Conservation (phyloP, 1,284 basidiomycete genomes). For the Omphalotus olearius region DNA sequence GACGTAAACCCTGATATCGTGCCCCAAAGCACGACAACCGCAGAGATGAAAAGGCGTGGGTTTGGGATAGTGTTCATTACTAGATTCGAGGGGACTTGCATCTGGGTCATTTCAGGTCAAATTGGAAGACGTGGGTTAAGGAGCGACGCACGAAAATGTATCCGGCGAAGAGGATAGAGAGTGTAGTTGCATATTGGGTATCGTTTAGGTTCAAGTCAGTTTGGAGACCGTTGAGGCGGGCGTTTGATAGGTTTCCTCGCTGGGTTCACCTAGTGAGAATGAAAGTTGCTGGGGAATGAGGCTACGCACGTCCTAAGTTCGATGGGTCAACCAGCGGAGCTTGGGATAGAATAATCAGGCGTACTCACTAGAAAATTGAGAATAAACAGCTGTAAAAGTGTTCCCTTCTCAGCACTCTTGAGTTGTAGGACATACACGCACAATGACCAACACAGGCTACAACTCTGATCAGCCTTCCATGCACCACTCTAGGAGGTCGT, state of each 20-base stretch:
- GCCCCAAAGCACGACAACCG: constrained; percentile 15
- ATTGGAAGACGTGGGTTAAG: no score
- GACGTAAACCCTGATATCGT: constrained; percentile 16
- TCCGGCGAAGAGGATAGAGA: constrained; percentile 19
- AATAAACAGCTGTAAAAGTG: constrained; percentile 15
- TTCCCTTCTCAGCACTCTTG: neutral
- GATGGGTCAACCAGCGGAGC: no score
- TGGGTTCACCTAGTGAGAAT: neutral
- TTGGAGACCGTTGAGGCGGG: constrained; percentile 18
- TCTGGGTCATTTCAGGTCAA: constrained; percentile 9
- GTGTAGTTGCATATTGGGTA: constrained; percentile 15
- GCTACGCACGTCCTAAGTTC: no score
- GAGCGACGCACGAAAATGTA: constrained; percentile 18
- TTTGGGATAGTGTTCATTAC: constrained; percentile 18
- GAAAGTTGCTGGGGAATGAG: neutral
- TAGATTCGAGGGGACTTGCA: constrained; percentile 20
- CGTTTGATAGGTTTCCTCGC: constrained; percentile 18
- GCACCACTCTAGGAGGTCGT: neutral
- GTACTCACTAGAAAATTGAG: constrained; percentile 18
- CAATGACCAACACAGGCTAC: constrained; percentile 14
- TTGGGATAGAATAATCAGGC: neutral
- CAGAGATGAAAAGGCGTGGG: constrained; percentile 17
- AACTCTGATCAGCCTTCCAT: neutral
- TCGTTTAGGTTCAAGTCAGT: constrained; percentile 17
- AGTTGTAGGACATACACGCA: neutral